Base-by-base conservation (phyloP, 345 rosid species). In the Hypericum androsaemum region DNA sequence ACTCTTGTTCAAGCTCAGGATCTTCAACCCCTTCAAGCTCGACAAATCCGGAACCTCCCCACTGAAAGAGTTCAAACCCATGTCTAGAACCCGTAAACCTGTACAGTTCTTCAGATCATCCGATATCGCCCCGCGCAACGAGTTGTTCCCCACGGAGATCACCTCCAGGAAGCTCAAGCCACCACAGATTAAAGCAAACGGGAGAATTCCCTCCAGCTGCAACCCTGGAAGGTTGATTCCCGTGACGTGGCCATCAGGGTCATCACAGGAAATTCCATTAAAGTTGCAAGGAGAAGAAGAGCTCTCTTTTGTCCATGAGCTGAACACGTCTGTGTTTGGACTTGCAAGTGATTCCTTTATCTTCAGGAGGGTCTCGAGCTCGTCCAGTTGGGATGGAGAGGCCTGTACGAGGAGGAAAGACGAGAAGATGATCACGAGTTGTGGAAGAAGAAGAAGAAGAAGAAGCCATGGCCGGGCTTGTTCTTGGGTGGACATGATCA, bases 41-140 rank as follows among this genome's bases (percentile, higher is more conserved):
- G 82, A 73, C 67, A 84, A 75, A 7, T 75, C 80, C 12, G 88
- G 97, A 5, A 86, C 74, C 41, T 67, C 51, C 1, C 94, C 95
- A 6, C 81, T 50, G 62, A 89, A 83, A 0, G 56, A 37, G 74
- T 86, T 89, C 59, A 2, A 1, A 0, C 84, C 90, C 72, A 86
- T 74, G 65, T 82, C 68, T 50, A 89, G 57, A 40, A 76, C 65
- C 73, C 64, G 61, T 63, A 89, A 53, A 11, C 62, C 57, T 8
- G 63, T 66, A 57, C 95, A 86, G 10, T 59, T 73, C 36, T 51
- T 65, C 75, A 89, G 41, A 39, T 54, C 76, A 0, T 52, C 65
- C 13, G 35, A 22, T 1, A 22, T 54, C 4, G 14, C 8, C 0
- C 94, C 95, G 5, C 51, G 56, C 39, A 89, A 45, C 28, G 54